Percentiles rank a stretch among this genome's conserved stretches.
Evolutionary conservation across 805 yeast genomes (phyloP).

Genomic region (Komagataella mondaviorum): DNA sequence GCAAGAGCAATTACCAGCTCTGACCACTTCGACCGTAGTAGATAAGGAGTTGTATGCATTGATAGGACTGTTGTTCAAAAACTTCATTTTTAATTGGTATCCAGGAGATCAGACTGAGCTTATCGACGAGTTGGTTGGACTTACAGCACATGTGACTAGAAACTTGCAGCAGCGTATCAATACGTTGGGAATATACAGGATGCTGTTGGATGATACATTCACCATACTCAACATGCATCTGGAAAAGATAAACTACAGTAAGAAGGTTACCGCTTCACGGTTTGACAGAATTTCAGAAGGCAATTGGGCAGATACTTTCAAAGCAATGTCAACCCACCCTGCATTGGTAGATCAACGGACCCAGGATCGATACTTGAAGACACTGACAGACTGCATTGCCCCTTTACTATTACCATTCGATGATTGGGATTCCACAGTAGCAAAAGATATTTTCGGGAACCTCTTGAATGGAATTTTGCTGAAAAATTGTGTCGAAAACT

Average conservation of each 20-base stretch:
- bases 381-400: constrained; percentile 21
- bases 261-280: constrained; percentile 6
- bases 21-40: constrained; percentile 23
- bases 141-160: constrained; percentile 25
- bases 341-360: background rate
- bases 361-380: constrained; percentile 19
- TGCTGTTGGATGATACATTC: constrained; percentile 32
- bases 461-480: constrained; percentile 28
- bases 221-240: constrained; percentile 19
- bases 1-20: constrained; percentile 18
- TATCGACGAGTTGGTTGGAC: constrained; percentile 22
- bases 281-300: constrained; percentile 1
- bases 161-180: constrained; percentile 21
- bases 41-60: constrained; percentile 33
- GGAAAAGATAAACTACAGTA: constrained; percentile 4
- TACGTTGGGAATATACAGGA: constrained; percentile 18
- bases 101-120: constrained; percentile 25
- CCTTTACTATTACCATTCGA: constrained; percentile 24
- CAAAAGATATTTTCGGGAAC: constrained; percentile 22
- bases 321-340: background rate
- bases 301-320: background rate
- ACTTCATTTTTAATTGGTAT: constrained; percentile 36
- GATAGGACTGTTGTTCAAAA: constrained; percentile 28
- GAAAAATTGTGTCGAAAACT: constrained; percentile 24
- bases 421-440: constrained; percentile 23